These are phyloP conservation scores for Saccharomycopsis oosterbeekiorum DNA, from an alignment of 805 yeast species.

Conservation along the genomic window DNA sequence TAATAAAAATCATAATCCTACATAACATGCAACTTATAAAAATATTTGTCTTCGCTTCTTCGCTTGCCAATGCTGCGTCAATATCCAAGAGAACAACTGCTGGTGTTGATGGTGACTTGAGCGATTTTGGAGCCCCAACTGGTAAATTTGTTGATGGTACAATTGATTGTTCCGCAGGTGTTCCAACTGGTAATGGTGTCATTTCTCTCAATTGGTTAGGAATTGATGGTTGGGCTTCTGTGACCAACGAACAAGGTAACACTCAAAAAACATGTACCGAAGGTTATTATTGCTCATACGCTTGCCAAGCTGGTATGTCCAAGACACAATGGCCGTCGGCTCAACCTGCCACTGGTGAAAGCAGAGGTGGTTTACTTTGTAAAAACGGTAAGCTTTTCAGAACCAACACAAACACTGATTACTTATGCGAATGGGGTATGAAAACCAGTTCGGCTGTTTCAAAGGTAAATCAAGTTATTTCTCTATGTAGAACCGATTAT, in stretches of 20 bases:
- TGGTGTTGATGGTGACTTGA: conserved; percentile 45
- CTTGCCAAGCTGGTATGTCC: conserved; percentile 98
- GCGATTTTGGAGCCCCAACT: conserved; percentile 46
- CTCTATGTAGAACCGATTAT: conserved; percentile 96
- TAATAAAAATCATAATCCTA: too few relatives aligned
- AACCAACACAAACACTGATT: conserved; percentile 53
- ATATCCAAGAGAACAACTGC: conserved; percentile 20
- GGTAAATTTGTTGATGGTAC: conserved; percentile 61
- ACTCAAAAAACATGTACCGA: conserved; percentile 71
- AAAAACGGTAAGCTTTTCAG: conserved; percentile 76
- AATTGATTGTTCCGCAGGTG: conserved; percentile 42
- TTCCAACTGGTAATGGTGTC: conserved; percentile 83
- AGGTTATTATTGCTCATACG: conserved; percentile 93
- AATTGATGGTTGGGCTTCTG: conserved; percentile 78
- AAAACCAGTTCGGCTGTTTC: conserved; percentile 45
- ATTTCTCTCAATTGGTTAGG: conserved; percentile 61
- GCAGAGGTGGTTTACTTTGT: conserved; percentile 89
- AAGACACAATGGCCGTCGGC: conserved; percentile 93
- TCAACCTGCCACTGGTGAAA: conserved; percentile 84
- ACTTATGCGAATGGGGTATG: conserved; percentile 77
- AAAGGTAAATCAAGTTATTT: conserved; percentile 54
- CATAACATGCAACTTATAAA: background rate
- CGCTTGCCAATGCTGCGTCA: conserved; percentile 14
- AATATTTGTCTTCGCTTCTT: background rate
- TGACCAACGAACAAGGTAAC: conserved; percentile 42